Base-by-base conservation (phyloP, 2,329 filamentous ascomycete species). In the Fusarium sp. region DNA sequence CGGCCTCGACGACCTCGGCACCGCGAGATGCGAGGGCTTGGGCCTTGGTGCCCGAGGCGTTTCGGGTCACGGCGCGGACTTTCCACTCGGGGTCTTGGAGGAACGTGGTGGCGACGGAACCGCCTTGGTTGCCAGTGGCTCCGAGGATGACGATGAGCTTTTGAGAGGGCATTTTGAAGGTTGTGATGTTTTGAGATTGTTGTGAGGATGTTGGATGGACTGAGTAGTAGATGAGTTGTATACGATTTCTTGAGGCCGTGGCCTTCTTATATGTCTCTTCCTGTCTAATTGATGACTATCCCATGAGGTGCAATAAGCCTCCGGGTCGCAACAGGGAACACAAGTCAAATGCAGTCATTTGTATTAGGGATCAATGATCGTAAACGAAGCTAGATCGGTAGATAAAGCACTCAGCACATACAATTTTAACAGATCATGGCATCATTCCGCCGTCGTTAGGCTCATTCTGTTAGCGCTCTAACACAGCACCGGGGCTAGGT, bases 41-140 rank as follows among this genome's bases (percentile, higher is more conserved):
- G n/a, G 72, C 65, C 37, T 70, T 74, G 58, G 57, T 1, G 37
- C 72, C 64, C 6, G 45, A 37, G 9, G 72, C 32, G 48, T 72
- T 72, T 20, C 72, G 64, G 11, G 72, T 75, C 2, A 75, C 3
- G n/a, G 68, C 68, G 48, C 72, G 72, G 48, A 74, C 58, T 25
- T 54, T 60, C 72, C 72, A 74, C 10, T 13, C 37, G 32, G 61
- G 54, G 2, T 75, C 68, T 14, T 60, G 41, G 32, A 74, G 45
- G 39, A 74, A 74, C 7, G 14, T 30, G 2, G 54, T 35, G 0
- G 11, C 59, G 9, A 74, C 72, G 6, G 72, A 73, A 7, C 72
- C 75, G 2, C 75, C 75, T 50, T 77, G 75, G 16, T 74, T 76
- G 0, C 75, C 75, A 2, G 75, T 77, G 14, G 75, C 72, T 0